Base-by-base conservation (phyloP, 441 rosid species). In the Melastoma candidum region DNA sequence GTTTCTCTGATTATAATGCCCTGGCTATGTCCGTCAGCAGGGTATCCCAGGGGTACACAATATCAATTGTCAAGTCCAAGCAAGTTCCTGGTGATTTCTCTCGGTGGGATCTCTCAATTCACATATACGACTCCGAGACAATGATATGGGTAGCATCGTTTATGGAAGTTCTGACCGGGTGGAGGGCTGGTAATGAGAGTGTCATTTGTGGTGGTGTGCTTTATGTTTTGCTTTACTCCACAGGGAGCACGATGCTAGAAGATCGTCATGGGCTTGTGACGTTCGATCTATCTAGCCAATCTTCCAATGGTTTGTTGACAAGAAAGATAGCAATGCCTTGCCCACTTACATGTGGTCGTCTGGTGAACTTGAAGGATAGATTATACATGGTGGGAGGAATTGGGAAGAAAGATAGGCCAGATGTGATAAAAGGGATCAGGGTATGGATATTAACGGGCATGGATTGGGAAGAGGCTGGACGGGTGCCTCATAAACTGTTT, bases 181-280 rank as follows among this genome's bases (percentile, higher is more conserved):
- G 98, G 98, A 85, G 98, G 73, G 90, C 85, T 54, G 98, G 97
- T n/a, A 77, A 84, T 65, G 97, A 84, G 61, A 81, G 98, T 63
- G 83, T 82, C 52, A 82, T 88, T 45, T 85, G 95, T 41, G 72
- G 74, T 48, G 79, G 81, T 39, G 69, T 82, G 39, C 55, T 92
- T 14, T 92, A 85, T 73, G 68, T 85, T 62, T 54, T 80, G 60
- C 77, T 77, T 7, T 88, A 85, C 75, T 75, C 90, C 8, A 80
- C 89, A 0, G 85, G 87, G 3, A 75, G 79, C 41, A 64, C 79
- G 44, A 27, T 69, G 14, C 74, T 77, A 5, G 89, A 80, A 66
- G 79, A 73, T 64, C 84, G 95, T 8, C 95, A 88, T 47, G 86
- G 92, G 27, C 71, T 88, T 57, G 56, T 92, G 3, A 59, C 75